Evolutionary conservation across 768 basidiomycete species (phyloP).

Genomic region (Lanmaoa pseudosensibilis): DNA sequence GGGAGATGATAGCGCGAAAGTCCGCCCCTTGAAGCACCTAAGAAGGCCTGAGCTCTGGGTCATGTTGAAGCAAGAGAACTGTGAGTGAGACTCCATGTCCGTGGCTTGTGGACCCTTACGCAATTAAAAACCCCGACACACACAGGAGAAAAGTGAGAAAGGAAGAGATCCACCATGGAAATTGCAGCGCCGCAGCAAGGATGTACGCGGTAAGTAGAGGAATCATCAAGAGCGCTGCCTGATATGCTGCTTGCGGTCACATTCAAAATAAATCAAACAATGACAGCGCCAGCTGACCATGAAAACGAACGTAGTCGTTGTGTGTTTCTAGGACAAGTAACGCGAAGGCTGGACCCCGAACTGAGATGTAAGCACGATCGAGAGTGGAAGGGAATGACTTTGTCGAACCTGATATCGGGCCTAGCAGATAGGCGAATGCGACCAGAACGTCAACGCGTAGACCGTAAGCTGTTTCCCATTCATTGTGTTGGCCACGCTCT

Average conservation of each 20-base stretch:
- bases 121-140: constrained; percentile 48
- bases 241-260: constrained; percentile 57
- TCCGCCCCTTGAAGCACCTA: constrained; percentile 50
- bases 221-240: constrained; percentile 69
- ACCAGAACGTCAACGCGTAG: constrained; percentile 68
- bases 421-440: constrained; percentile 63
- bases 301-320: constrained; percentile 77
- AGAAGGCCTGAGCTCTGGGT: constrained; percentile 40
- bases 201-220: constrained; percentile 60
- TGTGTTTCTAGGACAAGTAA: constrained; percentile 74
- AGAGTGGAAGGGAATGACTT: neutral
- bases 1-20: constrained; percentile 62
- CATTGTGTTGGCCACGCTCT: constrained; percentile 48
- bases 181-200: constrained; percentile 50
- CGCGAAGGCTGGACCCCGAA: constrained; percentile 47
- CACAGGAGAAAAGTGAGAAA: constrained; percentile 49
- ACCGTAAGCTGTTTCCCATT: constrained; percentile 71
- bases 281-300: constrained; percentile 47
- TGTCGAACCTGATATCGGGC: constrained; percentile 68
- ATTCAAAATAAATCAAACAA: constrained; percentile 6
- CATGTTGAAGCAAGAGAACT: constrained; percentile 8
- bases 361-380: neutral
- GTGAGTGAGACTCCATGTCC: constrained; percentile 1
- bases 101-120: constrained; percentile 42
- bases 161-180: constrained; percentile 52